Evolutionary conservation across 352 stramenopile genomes (phyloP).

Genomic region (Globisporangium parvum): DNA sequence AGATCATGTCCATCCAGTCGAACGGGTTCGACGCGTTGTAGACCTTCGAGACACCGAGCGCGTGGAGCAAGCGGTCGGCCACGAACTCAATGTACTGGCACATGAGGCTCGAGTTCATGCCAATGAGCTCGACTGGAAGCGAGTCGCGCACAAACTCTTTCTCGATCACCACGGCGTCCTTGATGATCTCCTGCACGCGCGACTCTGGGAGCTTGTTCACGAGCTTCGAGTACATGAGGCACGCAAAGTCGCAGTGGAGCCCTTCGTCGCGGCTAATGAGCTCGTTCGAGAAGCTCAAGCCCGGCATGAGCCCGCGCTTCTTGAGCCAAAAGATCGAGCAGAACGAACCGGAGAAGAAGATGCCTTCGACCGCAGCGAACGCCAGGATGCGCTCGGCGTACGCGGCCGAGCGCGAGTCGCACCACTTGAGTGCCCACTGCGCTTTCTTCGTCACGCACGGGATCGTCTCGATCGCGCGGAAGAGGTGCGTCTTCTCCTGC

Average conservation of each 20-base stretch:
- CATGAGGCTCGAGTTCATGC: slow-evolving; percentile 98
- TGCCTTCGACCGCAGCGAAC: slow-evolving; percentile 97
- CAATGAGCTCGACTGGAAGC: slow-evolving; percentile 98
- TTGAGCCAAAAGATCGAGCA: slow-evolving; percentile 99
- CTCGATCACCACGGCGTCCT: slow-evolving; percentile 95
- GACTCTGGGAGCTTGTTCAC: slow-evolving; percentile 93
- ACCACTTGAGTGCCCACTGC: slow-evolving; percentile 96
- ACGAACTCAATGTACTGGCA: slow-evolving; percentile 99
- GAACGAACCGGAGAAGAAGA: slow-evolving; percentile 99
- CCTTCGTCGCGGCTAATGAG: slow-evolving; percentile 98
- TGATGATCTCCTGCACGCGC: slow-evolving; percentile 94
- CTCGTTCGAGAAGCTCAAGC: slow-evolving; percentile 99
- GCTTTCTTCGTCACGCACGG: slow-evolving; percentile 97
- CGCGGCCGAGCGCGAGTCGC: slow-evolving; percentile 85
- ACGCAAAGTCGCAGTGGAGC: slow-evolving; percentile 99
- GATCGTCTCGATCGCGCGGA: slow-evolving; percentile 98
- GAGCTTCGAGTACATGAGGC: slow-evolving; percentile 97
- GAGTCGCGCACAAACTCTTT: slow-evolving; percentile 97
- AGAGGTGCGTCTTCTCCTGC: slow-evolving; percentile 90
- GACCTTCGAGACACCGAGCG: slow-evolving; percentile 90
- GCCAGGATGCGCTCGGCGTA: slow-evolving; percentile 97
- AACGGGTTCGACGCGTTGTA: slow-evolving; percentile 96
- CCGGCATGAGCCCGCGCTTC: slow-evolving; percentile 98
- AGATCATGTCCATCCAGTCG: slow-evolving; percentile 99
- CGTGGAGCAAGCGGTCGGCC: slow-evolving; percentile 93